Evolutionary conservation across 805 yeast species (phyloP), one percentile per base, ranked within the genome.

Genomic region (Wickerhamiella slavikovae): DNA sequence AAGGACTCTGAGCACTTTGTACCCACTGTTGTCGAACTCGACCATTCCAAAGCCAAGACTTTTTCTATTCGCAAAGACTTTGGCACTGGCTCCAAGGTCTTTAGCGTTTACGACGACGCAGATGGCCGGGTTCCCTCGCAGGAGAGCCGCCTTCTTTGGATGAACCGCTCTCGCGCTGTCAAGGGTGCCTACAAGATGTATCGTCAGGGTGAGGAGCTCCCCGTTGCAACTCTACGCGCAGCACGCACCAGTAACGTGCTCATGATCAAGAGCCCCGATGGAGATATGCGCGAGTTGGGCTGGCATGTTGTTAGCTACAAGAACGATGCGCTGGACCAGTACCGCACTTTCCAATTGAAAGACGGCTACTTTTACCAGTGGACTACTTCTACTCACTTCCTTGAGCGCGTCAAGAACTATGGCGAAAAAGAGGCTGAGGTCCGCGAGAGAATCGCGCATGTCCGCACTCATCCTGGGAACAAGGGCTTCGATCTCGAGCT

Each of bases 391-490:
- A 75, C 73, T 13, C 63, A 59, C 38, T 66, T 56, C 48, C 51
- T 71, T 29, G 78, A 71, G 45, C 55, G 54, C 35, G 72, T 70
- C 16, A 53, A 50, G 27, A 69, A 71, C 39, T 44, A 62, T 10
- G 78, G 77, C 8, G 74, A 71, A 43, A 66, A 65, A 46, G 75
- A 68, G 38, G 57, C 67, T 15, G 78, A 70, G 44, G 57, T 72
- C 12, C 57, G 76, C 27, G 71, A 67, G 43, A 57, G 78, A 30
- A 63, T 72, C n/a, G 77, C 66, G 10, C 59, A 57, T 34, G 77
- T 68, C 14, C 45, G 52, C 25, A 71, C 68, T 18, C 49, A 55
- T 28, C 60, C 69, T n/a, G 62, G 65, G 19, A 71, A 68, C 5
- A 49, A 57, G 21, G 75, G 75, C 4, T 70, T 71, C 49, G 66